These are phyloP conservation scores for Mastigamoeba balamuthi DNA, from an alignment of 78 protist species.

Conservation along the genomic window DNA sequence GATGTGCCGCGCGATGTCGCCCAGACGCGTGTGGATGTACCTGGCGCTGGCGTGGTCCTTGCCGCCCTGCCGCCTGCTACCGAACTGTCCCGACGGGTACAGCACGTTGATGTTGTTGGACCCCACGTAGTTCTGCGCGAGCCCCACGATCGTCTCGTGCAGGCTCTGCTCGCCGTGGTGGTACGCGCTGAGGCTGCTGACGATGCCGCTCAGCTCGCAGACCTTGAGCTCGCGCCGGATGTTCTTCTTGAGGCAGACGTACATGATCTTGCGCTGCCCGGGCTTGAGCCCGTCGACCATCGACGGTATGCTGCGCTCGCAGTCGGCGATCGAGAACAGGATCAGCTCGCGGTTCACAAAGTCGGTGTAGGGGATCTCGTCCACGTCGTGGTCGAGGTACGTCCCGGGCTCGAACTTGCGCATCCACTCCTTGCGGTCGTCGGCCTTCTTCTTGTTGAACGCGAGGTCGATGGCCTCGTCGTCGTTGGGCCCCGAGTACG, in stretches of 20 bases:
- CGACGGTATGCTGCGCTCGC: slow-evolving; percentile 92
- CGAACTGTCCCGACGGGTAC: slow-evolving; percentile 90
- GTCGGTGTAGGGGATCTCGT: slow-evolving; percentile 16
- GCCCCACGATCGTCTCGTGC: slow-evolving; percentile 68
- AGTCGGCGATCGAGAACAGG: slow-evolving; percentile 85
- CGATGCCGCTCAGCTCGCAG: slow-evolving; percentile 96
- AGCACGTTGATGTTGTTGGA: slow-evolving; percentile 92
- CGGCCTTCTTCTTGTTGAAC: slow-evolving; percentile 67
- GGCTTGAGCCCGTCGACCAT: slow-evolving; percentile 97
- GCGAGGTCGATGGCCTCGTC: slow-evolving; percentile 69
- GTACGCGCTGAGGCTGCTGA: slow-evolving; percentile 85
- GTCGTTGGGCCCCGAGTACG: slow-evolving; percentile 39
- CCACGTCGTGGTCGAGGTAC: slow-evolving; percentile 27
- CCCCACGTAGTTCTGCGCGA: slow-evolving; percentile 95
- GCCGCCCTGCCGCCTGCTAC: slow-evolving; percentile 84
- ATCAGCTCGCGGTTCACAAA: slow-evolving; percentile 78
- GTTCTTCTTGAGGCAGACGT: slow-evolving; percentile 92
- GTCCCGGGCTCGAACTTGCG: slow-evolving; percentile 20
- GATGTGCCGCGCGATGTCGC: slow-evolving; percentile 63
- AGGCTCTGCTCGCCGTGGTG: slow-evolving; percentile 97
- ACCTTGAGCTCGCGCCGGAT: slow-evolving; percentile 90
- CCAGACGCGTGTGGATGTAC: slow-evolving; percentile 88
- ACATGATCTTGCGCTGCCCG: slow-evolving; percentile 93
- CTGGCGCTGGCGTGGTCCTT: slow-evolving; percentile 91
- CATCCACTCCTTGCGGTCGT: slow-evolving; percentile 93